Percentiles rank a stretch among this genome's conserved stretches.
phyloP scores from a whole-genome alignment of 139 green algal species.

The Coelastrella sp. region DNA sequence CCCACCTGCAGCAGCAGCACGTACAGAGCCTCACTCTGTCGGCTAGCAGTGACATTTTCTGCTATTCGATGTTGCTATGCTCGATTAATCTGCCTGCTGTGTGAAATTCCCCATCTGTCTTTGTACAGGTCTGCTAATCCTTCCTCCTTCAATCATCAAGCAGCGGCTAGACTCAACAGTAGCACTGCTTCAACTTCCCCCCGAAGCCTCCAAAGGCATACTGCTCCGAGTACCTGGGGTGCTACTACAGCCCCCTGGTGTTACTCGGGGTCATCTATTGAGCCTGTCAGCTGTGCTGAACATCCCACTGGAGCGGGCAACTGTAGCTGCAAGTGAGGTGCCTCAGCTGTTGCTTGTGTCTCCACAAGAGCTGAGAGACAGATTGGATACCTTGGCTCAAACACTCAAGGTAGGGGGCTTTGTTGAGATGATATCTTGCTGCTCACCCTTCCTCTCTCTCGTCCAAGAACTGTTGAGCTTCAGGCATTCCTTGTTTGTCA shows the following conservation, averaged over 20 bases:
- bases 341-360: constrained; percentile 36
- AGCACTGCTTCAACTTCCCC: constrained; percentile 19
- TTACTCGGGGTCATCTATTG: constrained; percentile 23
- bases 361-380: neutral
- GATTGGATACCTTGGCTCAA: neutral
- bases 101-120: neutral
- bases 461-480: neutral
- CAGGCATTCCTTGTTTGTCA: neutral
- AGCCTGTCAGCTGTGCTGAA: constrained; percentile 29
- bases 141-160: constrained; percentile 5
- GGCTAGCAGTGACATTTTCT: too few relatives aligned
- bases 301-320: constrained; percentile 18
- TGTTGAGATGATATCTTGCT: neutral
- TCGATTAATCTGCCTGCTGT: neutral
- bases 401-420: neutral
- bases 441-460: too few relatives aligned
- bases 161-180: constrained; percentile 22
- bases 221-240: constrained; percentile 7
- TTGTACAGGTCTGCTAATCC: constrained; percentile 3
- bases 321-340: constrained; percentile 24
- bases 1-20: too few relatives aligned
- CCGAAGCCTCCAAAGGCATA: neutral
- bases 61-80: neutral
- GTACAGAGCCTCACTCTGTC: too few relatives aligned
- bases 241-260: constrained; percentile 16